Base-by-base conservation (phyloP, 768 basidiomycete species). In the Cyclocybe aegerita region DNA sequence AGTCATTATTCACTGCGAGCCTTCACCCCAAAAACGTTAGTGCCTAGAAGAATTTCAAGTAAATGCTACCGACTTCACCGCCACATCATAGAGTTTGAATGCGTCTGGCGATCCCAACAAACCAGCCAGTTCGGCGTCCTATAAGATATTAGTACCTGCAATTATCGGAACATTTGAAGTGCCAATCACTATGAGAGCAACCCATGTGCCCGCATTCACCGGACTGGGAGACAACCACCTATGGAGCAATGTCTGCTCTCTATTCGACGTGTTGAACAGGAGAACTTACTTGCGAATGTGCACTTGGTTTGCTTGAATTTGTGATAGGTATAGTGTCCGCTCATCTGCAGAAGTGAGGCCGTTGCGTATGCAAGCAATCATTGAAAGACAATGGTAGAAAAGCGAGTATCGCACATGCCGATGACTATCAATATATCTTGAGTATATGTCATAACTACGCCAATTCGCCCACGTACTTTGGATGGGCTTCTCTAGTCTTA, bases 61-160 rank as follows among this genome's bases (percentile, higher is more conserved):
- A n/a, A 17, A 50, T 12, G 60, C n/a, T 29, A n/a, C 75, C 41
- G 61, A 81, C 83, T 78, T 84, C 16, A 86, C 81, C 9, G 87
- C 86, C 11, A 80, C 70, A 53, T 90, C 88, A 59, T 86, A 88
- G 5, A 86, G 68, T 54, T 78, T 80, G 61, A 84, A 80, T 1
- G 86, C 82, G 48, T 83, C 79, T 2, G 78, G 70, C 49, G 73
- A 74, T 39, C 81, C 76, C 11, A 71, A 56, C 35, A 88, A 65
- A 0, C 84, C 80, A 5, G 85, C 82, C 37, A 87, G 65, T 62
- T 89, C 87, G 6, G 86, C 87, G 57, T 90, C 85, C 85, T 88
- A 39, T 16, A 9, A 12, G 7, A 32, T 12, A 4, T 8, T 46
- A 35, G 54, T 46, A 39, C 50, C n/a, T 15, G 33, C 38, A 9